Conservation (phyloP, 2,329 filamentous ascomycete species). For the Dryadomyces quercus-mongolicae region DNA sequence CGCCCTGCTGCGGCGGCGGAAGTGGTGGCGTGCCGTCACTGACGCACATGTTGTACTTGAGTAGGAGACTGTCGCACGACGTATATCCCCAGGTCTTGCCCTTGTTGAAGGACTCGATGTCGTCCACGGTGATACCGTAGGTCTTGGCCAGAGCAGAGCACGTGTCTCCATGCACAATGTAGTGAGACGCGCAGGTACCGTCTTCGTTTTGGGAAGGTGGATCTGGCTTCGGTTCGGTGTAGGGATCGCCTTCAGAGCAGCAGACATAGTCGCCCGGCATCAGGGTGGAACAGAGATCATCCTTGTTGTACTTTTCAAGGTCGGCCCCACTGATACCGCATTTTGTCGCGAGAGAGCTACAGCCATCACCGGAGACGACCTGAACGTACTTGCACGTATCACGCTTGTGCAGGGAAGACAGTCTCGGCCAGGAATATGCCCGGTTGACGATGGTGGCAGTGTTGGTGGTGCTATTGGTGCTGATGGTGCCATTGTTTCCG, state of each 20-base stretch:
- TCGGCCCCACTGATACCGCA: too few relatives aligned
- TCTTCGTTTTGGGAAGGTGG: constrained; percentile 20
- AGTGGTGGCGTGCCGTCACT: constrained; percentile 21
- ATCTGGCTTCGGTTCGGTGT: constrained; percentile 13
- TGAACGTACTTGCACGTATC: too few relatives aligned
- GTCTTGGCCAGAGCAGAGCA: constrained; percentile 19
- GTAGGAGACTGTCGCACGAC: constrained; percentile 18
- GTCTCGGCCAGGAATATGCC: too few relatives aligned
- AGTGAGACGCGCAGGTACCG: constrained; percentile 22
- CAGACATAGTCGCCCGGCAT: constrained; percentile 21
- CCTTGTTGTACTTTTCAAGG: too few relatives aligned
- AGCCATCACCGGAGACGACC: too few relatives aligned
- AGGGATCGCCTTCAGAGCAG: constrained; percentile 20
- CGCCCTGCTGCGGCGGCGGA: constrained; percentile 17
- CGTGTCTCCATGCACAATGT: constrained; percentile 17
- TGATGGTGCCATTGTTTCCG: too few relatives aligned
- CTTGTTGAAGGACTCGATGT: constrained; percentile 15
- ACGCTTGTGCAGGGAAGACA: too few relatives aligned
- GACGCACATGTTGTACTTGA: constrained; percentile 19
- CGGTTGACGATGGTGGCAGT: too few relatives aligned
- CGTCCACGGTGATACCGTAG: neutral
- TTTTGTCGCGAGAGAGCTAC: too few relatives aligned
- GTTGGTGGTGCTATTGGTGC: too few relatives aligned
- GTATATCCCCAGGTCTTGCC: constrained; percentile 25
- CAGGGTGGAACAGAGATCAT: constrained; percentile 20